A percentile compares a stretch with the other conserved stretches of the same genome.
These are phyloP conservation scores for Hymenoscyphus infarciens DNA, from an alignment of 2,329 filamentous ascomycete species.

Conservation along the genomic window DNA sequence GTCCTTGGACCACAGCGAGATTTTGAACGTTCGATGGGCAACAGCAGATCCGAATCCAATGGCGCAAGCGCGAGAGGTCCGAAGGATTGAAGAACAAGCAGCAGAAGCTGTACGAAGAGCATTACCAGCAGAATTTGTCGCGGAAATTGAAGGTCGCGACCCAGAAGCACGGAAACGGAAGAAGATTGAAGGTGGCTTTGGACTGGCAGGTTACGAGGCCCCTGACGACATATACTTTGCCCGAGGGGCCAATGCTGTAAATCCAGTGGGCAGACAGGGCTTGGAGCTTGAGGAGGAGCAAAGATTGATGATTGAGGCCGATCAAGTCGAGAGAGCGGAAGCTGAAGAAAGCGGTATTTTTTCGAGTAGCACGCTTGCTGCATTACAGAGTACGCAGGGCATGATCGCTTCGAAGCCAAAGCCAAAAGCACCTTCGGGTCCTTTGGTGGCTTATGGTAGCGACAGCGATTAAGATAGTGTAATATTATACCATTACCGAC, in stretches of 20 bases:
- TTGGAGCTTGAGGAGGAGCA: slow-evolving; percentile 63
- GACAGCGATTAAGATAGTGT: slow-evolving; percentile 62
- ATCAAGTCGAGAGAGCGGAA: slow-evolving; percentile 39
- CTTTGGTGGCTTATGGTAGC: slow-evolving; percentile 84
- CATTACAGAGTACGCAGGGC: slow-evolving; percentile 60
- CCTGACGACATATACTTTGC: slow-evolving; percentile 94
- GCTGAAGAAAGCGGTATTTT: slow-evolving; percentile 63
- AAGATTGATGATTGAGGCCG: slow-evolving; percentile 50
- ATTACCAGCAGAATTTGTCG: slow-evolving; percentile 83
- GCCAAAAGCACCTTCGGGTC: slow-evolving; percentile 57
- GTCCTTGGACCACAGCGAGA: slow-evolving; percentile 82
- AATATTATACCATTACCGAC: neutral
- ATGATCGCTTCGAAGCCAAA: slow-evolving; percentile 48
- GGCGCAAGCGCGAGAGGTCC: slow-evolving; percentile 86
- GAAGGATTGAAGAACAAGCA: slow-evolving; percentile 89
- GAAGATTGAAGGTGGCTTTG: slow-evolving; percentile 86
- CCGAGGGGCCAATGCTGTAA: slow-evolving; percentile 66
- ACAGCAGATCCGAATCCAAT: slow-evolving; percentile 95
- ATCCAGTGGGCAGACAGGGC: slow-evolving; percentile 54
- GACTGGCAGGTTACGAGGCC: slow-evolving; percentile 72
- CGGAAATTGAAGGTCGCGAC: slow-evolving; percentile 89
- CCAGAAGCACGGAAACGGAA: slow-evolving; percentile 82
- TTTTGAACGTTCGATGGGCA: slow-evolving; percentile 95
- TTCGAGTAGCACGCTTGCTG: slow-evolving; percentile 76
- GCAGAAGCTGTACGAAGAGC: slow-evolving; percentile 89